A percentile compares a stretch with the other conserved stretches of the same genome.
phyloP scores from a whole-genome alignment of 2,329 filamentous ascomycete genomes.

The Aspergillus tanneri region DNA sequence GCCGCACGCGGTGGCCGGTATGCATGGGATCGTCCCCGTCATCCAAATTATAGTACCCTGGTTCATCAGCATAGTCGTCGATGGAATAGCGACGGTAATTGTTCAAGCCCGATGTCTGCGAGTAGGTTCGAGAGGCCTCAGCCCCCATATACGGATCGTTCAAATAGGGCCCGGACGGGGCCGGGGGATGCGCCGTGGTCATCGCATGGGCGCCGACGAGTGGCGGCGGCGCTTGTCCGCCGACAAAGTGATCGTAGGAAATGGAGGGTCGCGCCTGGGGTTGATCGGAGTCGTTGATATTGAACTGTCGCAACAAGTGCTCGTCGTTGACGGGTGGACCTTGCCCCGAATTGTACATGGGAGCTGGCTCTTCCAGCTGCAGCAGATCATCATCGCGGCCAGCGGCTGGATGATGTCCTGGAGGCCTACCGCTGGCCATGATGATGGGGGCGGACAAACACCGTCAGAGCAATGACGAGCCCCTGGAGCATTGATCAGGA shows the following conservation, averaged over 20 bases:
- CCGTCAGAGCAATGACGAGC: constrained; percentile 31
- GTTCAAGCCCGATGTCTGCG: constrained; percentile 76
- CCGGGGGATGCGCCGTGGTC: constrained; percentile 33
- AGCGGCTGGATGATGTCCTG: constrained; percentile 48
- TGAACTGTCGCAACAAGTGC: constrained; percentile 72
- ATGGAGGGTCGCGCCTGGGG: constrained; percentile 73
- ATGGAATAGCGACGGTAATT: constrained; percentile 91
- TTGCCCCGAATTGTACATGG: constrained; percentile 69
- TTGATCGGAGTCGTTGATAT: constrained; percentile 65
- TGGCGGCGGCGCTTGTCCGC: constrained; percentile 55
- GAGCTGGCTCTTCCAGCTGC: constrained; percentile 41
- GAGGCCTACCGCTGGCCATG: constrained; percentile 55
- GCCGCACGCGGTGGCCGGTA: constrained; percentile 49
- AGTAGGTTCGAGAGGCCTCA: constrained; percentile 52
- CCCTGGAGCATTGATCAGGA: constrained; percentile 42
- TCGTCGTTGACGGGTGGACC: constrained; percentile 78
- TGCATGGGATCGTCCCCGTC: constrained; percentile 57
- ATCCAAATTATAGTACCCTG: constrained; percentile 71
- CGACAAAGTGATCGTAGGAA: constrained; percentile 94
- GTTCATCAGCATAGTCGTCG: constrained; percentile 78
- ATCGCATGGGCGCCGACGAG: constrained; percentile 48
- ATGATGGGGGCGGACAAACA: constrained; percentile 38
- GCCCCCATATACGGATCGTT: constrained; percentile 40
- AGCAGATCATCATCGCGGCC: constrained; percentile 47
- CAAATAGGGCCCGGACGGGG: constrained; percentile 35